These are phyloP conservation scores for Sphagnurus paluster DNA, from an alignment of 1,284 basidiomycete genomes.

Conservation along the genomic window DNA sequence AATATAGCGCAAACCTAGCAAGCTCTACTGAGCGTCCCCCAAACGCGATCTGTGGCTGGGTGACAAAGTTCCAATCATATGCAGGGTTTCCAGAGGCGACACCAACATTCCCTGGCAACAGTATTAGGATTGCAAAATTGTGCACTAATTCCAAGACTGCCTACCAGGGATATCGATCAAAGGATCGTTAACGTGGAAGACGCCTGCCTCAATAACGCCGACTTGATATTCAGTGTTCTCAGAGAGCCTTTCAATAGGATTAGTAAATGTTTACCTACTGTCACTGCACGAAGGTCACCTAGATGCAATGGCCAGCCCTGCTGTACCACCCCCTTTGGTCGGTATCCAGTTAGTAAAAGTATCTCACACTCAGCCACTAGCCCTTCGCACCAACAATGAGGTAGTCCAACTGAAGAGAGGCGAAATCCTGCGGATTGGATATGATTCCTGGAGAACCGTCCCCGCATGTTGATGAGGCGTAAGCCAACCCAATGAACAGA, in stretches of 20 bases:
- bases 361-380: too few relatives aligned
- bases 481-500: too few relatives aligned
- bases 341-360: too few relatives aligned
- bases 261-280: too few relatives aligned
- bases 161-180: background rate
- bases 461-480: too few relatives aligned
- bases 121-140: background rate
- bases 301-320: too few relatives aligned
- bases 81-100: background rate
- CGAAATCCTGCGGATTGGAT: too few relatives aligned
- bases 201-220: background rate
- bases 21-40: background rate
- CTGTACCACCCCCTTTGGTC: too few relatives aligned
- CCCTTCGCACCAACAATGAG: too few relatives aligned
- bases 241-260: background rate
- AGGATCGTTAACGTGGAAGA: background rate
- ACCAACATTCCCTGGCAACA: background rate
- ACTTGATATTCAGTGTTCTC: background rate
- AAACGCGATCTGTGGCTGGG: background rate
- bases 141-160: background rate
- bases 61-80: conserved; percentile 1
- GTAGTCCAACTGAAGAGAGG: too few relatives aligned
- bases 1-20: background rate
- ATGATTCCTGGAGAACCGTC: too few relatives aligned
- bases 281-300: too few relatives aligned